These are phyloP conservation scores for Quercus variabilis DNA, from an alignment of 306 rosid species.

Conservation along the genomic window DNA sequence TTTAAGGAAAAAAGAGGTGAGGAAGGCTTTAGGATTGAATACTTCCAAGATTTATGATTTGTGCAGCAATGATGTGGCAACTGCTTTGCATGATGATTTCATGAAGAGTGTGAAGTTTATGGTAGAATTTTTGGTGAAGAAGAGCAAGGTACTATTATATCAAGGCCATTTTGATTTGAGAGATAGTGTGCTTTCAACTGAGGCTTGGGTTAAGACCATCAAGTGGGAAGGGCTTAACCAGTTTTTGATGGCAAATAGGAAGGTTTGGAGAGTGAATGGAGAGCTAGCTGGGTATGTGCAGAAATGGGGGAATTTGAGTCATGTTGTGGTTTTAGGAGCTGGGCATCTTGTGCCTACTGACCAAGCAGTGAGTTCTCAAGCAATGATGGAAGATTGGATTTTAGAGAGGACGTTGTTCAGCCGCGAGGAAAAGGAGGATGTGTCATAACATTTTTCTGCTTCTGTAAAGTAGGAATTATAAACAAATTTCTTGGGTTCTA, in stretches of 20 bases:
- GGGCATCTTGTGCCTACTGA: constrained; percentile 77
- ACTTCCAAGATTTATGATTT: constrained; percentile 32
- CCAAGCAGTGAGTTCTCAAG: constrained; percentile 56
- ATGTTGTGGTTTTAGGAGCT: constrained; percentile 67
- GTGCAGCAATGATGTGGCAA: constrained; percentile 48
- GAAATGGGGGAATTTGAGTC: constrained; percentile 60
- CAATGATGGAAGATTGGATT: constrained; percentile 85
- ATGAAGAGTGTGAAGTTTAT: constrained; percentile 77
- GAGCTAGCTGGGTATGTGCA: constrained; percentile 80
- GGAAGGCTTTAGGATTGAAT: constrained; percentile 44
- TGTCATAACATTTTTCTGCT: not conserved
- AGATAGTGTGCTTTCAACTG: constrained; percentile 58
- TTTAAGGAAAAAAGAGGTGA: constrained; percentile 35
- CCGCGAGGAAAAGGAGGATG: not conserved
- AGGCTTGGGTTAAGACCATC: constrained; percentile 75
- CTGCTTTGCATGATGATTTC: constrained; percentile 43
- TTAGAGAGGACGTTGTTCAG: constrained; percentile 43
- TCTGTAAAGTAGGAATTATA: not conserved
- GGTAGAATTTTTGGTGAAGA: constrained; percentile 56
- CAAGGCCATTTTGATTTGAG: constrained; percentile 64
- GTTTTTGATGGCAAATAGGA: constrained; percentile 50
- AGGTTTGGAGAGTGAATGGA: constrained; percentile 63
- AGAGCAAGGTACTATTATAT: constrained; percentile 55
- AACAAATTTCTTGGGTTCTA: not conserved
- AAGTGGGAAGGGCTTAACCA: constrained; percentile 57